Percentiles rank a stretch among this genome's conserved stretches.
Conservation (phyloP, 2,329 filamentous ascomycete genomes). For the Trichoderma endophyticum region DNA sequence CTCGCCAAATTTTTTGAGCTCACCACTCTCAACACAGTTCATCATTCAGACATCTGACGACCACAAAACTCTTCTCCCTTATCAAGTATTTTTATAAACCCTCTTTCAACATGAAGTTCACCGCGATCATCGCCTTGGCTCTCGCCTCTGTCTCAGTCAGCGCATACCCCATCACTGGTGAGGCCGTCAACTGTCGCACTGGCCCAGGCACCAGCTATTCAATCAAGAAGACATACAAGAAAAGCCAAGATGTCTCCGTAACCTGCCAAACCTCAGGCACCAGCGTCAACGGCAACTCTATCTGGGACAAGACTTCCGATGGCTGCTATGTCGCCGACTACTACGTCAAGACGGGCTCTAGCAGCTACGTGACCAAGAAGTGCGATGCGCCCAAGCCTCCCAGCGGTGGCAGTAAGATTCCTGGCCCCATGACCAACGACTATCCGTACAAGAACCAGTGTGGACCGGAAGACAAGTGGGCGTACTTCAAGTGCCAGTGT, state of each 20-base stretch:
- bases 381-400: slow-evolving; percentile 6
- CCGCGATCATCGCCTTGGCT: background rate
- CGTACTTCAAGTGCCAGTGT: slow-evolving; percentile 24
- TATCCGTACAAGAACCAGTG: slow-evolving; percentile 25
- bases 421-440: slow-evolving; percentile 21
- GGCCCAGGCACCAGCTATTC: slow-evolving; percentile 16
- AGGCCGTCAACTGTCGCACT: slow-evolving; percentile 20
- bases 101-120: slow-evolving; percentile 3
- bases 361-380: slow-evolving; percentile 10
- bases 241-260: slow-evolving; percentile 18
- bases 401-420: background rate
- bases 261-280: slow-evolving; percentile 21
- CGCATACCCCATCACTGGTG: slow-evolving; percentile 19
- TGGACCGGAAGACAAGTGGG: slow-evolving; percentile 21
- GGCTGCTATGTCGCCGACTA: slow-evolving; percentile 22
- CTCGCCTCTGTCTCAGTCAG: background rate
- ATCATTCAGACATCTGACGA: background rate
- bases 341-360: slow-evolving; percentile 22
- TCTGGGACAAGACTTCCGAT: slow-evolving; percentile 21
- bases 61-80: background rate
- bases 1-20: background rate
- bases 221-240: slow-evolving; percentile 19
- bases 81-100: background rate
- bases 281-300: slow-evolving; percentile 15
- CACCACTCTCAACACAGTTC: background rate